Conservation (phyloP, 495 filamentous ascomycete species). For the Penicillium goetzii region DNA sequence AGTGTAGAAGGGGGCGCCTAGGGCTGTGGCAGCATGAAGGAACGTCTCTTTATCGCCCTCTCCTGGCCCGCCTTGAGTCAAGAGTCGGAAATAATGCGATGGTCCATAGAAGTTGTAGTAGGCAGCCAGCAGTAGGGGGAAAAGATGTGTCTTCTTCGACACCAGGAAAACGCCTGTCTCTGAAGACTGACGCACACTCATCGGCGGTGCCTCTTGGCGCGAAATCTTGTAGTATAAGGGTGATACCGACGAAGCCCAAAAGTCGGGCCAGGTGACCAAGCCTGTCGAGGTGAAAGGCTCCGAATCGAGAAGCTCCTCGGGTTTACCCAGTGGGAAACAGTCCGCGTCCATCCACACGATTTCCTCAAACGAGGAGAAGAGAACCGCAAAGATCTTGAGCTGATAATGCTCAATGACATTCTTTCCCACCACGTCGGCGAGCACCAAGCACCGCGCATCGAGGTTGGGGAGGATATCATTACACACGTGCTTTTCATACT, state of each 20-base stretch:
- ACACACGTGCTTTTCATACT: slow-evolving; percentile 59
- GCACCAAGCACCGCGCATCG: slow-evolving; percentile 55
- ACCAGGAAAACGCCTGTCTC: slow-evolving; percentile 63
- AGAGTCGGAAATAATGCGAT: slow-evolving; percentile 59
- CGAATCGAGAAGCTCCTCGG: slow-evolving; percentile 52
- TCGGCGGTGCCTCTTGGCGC: slow-evolving; percentile 43
- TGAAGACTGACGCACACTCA: slow-evolving; percentile 47
- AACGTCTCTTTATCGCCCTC: slow-evolving; percentile 72
- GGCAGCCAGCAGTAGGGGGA: slow-evolving; percentile 56
- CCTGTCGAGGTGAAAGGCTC: slow-evolving; percentile 57
- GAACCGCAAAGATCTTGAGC: slow-evolving; percentile 62
- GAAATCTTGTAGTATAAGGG: slow-evolving; percentile 59
- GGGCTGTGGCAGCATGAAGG: slow-evolving; percentile 54
- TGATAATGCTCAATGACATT: slow-evolving; percentile 55
- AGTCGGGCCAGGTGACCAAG: slow-evolving; percentile 65
- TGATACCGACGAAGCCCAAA: slow-evolving; percentile 58
- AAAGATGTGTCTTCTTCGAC: slow-evolving; percentile 57
- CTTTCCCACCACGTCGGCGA: slow-evolving; percentile 49
- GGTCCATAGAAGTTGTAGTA: slow-evolving; percentile 70
- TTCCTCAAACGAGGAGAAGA: slow-evolving; percentile 63
- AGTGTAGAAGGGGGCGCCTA: slow-evolving; percentile 53
- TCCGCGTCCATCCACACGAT: slow-evolving; percentile 68
- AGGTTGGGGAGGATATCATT: slow-evolving; percentile 52
- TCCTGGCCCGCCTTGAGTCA: slow-evolving; percentile 59
- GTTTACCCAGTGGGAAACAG: slow-evolving; percentile 55